Percentiles rank a stretch among this genome's conserved stretches.
phyloP scores from a whole-genome alignment of 2,329 filamentous ascomycete genomes.

The Fusarium poae region DNA sequence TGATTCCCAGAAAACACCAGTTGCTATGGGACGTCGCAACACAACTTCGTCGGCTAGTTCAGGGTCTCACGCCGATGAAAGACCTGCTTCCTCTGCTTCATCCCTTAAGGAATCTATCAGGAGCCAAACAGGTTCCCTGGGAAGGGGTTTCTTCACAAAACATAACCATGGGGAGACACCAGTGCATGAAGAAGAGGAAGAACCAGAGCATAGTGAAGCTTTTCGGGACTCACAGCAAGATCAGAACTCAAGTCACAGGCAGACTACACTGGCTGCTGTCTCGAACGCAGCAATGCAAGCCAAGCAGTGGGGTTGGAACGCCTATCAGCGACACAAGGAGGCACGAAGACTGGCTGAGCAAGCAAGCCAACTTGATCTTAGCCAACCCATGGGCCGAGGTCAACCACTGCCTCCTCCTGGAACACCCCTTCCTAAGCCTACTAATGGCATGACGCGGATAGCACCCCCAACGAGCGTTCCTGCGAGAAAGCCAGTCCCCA shows the following conservation, averaged over 20 bases:
- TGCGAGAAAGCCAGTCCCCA: conserved; percentile 73
- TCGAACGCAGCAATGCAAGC: conserved; percentile 68
- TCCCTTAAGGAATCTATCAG: conserved; percentile 55
- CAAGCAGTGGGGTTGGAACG: conserved; percentile 71
- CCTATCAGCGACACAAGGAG: conserved; percentile 65
- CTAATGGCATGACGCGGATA: conserved; percentile 70
- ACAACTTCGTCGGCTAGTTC: conserved; percentile 57
- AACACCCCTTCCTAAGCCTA: conserved; percentile 76
- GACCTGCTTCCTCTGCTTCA: conserved; percentile 51
- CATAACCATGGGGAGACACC: conserved; percentile 56
- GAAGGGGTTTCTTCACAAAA: conserved; percentile 57
- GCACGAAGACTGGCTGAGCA: conserved; percentile 53
- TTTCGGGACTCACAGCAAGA: conserved; percentile 52
- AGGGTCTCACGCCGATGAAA: conserved; percentile 43
- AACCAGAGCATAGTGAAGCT: conserved; percentile 51
- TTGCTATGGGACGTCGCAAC: conserved; percentile 52
- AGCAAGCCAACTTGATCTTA: conserved; percentile 58
- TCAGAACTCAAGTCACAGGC: conserved; percentile 45
- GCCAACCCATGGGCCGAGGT: conserved; percentile 83
- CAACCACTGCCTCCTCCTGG: conserved; percentile 86
- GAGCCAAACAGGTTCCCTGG: conserved; percentile 57
- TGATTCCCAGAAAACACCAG: conserved; percentile 47
- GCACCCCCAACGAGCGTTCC: conserved; percentile 67
- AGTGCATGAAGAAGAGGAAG: conserved; percentile 49
- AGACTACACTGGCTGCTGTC: conserved; percentile 66